phyloP scores from a whole-genome alignment of 2,329 filamentous ascomycete genomes.

The Aureobasidium leucospermi region DNA sequence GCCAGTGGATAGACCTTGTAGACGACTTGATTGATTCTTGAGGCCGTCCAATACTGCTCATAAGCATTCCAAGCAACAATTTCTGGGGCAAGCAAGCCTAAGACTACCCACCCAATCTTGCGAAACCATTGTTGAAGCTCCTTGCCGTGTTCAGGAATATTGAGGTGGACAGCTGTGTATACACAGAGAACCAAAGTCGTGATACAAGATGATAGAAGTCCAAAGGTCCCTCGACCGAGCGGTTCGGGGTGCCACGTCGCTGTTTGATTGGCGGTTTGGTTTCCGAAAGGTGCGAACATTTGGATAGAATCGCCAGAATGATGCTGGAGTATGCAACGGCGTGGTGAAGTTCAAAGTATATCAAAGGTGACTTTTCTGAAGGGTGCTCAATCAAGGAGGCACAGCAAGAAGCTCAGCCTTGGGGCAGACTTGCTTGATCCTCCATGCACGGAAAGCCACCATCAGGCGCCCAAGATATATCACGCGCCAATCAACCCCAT shows the following conservation, averaged over 20 bases:
- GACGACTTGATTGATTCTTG: not conserved
- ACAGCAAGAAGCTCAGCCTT: too few relatives aligned
- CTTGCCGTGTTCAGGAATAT: conserved; percentile 6
- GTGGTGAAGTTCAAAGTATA: too few relatives aligned
- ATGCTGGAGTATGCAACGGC: too few relatives aligned
- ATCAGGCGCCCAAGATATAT: too few relatives aligned
- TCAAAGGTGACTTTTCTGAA: too few relatives aligned
- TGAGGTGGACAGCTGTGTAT: conserved; percentile 19
- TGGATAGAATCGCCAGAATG: too few relatives aligned
- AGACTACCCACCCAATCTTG: conserved; percentile 15
- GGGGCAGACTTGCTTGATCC: too few relatives aligned
- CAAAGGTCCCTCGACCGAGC: conserved; percentile 15
- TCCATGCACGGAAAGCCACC: too few relatives aligned
- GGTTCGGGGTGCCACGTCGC: conserved; percentile 17
- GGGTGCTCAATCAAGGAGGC: too few relatives aligned
- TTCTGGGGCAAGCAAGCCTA: conserved; percentile 17
- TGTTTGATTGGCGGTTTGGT: not conserved
- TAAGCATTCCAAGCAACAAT: not conserved
- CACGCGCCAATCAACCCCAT: too few relatives aligned
- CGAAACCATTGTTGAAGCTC: conserved; percentile 4
- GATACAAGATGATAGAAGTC: conserved; percentile 16
- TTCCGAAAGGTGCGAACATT: not conserved
- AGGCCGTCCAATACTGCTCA: not conserved
- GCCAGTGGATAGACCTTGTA: too few relatives aligned
- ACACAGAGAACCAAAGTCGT: conserved; percentile 17